Base-by-base conservation (phyloP, 2,329 filamentous ascomycete species). In the Botryotinia convoluta region DNA sequence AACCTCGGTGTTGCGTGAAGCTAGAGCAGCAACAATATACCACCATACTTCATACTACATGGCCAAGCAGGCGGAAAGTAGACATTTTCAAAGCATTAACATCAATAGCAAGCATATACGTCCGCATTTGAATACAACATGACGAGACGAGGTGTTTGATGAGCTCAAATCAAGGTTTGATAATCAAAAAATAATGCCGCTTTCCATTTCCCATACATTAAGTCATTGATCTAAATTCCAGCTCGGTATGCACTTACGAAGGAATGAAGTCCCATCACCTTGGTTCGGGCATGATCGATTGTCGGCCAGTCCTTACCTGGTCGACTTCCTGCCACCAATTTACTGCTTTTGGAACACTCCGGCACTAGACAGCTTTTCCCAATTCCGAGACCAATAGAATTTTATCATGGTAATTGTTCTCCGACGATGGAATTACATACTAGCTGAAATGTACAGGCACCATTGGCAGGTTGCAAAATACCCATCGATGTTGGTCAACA, bases 261-360 rank as follows among this genome's bases (percentile, higher is more conserved):
- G 22, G 69, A n/a, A 26, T 60, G 32, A 64, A 64, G 69, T 64
- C 69, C 69, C 69, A 45, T 71, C 59, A 64, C 57, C 35, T 42
- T 71, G 69, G 69, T 71, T 71, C 69, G 59, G 69, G 69, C 59
- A 71, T 64, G 59, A 42, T 64, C 69, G 69, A 71, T 64, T 64
- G 59, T 71, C 44, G 69, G 44, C 26, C 69, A 44, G 69, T 65
- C 42, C 57, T 39, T 14, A 68, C 65, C 65, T 44, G 5, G 44
- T 42, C n/a, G 35, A 64, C 26, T 63, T 48, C 69, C 69, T 65
- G 69, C 69, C 69, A 71, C 59, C 44, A 48, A 64, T 71, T 71
- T 65, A 42, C 59, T 51, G 35, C 44, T 51, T 71, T 26, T 12
- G 39, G 69, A n/a, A 62, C 26, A 54, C 29, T 18, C 54, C 69